Percentiles rank a stretch among this genome's conserved stretches.
Conservation (phyloP, 768 basidiomycete genomes). For the Lactifluus piperatus region DNA sequence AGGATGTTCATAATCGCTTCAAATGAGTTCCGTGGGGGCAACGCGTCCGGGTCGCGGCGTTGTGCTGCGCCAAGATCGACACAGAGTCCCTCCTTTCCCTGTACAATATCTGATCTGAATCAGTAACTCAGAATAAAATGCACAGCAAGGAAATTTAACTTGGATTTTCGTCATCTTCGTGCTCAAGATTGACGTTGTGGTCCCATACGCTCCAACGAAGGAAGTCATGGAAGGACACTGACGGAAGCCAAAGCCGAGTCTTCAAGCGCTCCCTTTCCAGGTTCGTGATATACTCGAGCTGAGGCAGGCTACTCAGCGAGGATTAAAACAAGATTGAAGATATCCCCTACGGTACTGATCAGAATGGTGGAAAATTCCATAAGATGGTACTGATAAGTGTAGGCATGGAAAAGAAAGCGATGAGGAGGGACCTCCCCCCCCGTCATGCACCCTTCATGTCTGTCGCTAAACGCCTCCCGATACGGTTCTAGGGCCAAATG, state of each 20-base stretch:
- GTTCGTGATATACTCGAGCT: conserved; percentile 50
- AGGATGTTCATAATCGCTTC: conserved; percentile 42
- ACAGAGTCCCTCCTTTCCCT: conserved; percentile 39
- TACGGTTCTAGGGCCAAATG: conserved; percentile 56
- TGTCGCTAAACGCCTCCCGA: conserved; percentile 37
- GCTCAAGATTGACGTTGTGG: conserved; percentile 34
- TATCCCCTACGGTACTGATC: conserved; percentile 30
- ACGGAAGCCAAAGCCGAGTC: conserved; percentile 52
- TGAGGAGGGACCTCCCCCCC: conserved; percentile 46
- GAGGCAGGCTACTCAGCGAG: background rate
- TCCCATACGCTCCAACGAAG: conserved; percentile 40
- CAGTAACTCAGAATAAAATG: background rate
- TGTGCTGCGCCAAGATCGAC: conserved; percentile 49
- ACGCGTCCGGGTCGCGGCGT: conserved; percentile 62
- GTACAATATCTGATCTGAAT: conserved; percentile 38
- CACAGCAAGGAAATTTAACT: conserved; percentile 24
- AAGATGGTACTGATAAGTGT: conserved; percentile 56
- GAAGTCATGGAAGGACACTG: conserved; percentile 27
- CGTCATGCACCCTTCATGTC: conserved; percentile 22
- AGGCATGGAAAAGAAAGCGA: conserved; percentile 64
- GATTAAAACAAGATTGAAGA: background rate
- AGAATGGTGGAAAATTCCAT: conserved; percentile 31
- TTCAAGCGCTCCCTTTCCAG: conserved; percentile 42
- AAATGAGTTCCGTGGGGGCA: conserved; percentile 55
- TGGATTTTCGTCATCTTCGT: conserved; percentile 64